A percentile compares a stretch with the other conserved stretches of the same genome.
These are phyloP conservation scores for Hypoxylon trugodes DNA, from an alignment of 495 filamentous ascomycete genomes.

Conservation along the genomic window DNA sequence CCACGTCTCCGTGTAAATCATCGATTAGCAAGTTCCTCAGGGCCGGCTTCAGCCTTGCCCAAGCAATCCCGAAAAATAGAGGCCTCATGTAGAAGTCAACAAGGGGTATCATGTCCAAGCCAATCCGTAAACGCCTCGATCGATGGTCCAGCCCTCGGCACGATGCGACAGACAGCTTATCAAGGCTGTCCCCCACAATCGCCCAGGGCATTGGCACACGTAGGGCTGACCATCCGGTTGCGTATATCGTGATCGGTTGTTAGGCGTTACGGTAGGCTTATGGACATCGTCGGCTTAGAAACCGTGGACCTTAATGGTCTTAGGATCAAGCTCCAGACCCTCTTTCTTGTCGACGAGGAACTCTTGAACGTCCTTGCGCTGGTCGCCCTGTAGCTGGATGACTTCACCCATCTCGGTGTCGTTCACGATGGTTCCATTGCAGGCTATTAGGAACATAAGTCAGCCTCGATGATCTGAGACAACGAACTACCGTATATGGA, in stretches of 20 bases:
- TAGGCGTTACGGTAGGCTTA: constrained; percentile 38
- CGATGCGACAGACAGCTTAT: constrained; percentile 30
- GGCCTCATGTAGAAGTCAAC: constrained; percentile 34
- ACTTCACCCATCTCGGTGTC: constrained; percentile 99
- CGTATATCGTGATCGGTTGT: constrained; percentile 29
- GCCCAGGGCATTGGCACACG: constrained; percentile 8
- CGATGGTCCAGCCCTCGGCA: constrained; percentile 44
- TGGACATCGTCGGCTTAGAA: constrained; percentile 66
- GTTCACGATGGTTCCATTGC: constrained; percentile 99
- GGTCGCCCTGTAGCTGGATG: constrained; percentile 99
- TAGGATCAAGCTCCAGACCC: constrained; percentile 87
- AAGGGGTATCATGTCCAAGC: constrained; percentile 49
- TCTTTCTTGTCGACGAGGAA: constrained; percentile 96
- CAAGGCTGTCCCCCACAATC: constrained; percentile 24
- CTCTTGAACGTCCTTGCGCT: constrained; percentile 97
- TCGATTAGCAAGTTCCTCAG: constrained; percentile 15
- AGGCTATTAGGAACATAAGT: constrained; percentile 64
- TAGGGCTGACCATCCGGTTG: constrained; percentile 41
- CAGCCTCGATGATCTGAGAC: constrained; percentile 14
- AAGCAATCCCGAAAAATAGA: constrained; percentile 22
- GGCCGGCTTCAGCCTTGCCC: constrained; percentile 15
- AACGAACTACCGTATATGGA: not conserved
- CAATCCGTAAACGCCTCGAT: constrained; percentile 47
- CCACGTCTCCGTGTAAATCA: constrained; percentile 27
- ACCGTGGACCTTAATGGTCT: constrained; percentile 97